A percentile compares a stretch with the other conserved stretches of the same genome.
Evolutionary conservation across 768 basidiomycete species (phyloP).

Genomic region (Lactarius sp.): DNA sequence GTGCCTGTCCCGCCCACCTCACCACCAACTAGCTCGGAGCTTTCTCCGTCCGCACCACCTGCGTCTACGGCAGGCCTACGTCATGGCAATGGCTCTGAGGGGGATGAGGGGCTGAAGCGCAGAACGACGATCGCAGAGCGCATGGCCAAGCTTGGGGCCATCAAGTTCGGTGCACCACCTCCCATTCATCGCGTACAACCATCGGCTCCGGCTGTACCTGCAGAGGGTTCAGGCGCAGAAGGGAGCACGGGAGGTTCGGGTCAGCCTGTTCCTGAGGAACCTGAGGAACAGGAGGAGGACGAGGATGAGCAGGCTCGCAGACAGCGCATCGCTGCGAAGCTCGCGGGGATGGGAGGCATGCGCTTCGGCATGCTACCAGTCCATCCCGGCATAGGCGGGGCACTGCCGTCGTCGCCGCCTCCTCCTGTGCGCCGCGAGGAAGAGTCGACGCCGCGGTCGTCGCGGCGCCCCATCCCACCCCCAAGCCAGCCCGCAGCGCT

Average conservation of each 20-base stretch:
- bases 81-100: slow-evolving; percentile 35
- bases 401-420: slow-evolving; percentile 8
- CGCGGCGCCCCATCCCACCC: slow-evolving; percentile 29
- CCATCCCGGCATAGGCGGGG: slow-evolving; percentile 11
- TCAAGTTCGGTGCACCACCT: slow-evolving; percentile 72
- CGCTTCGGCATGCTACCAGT: slow-evolving; percentile 51
- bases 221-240: slow-evolving; percentile 25
- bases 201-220: slow-evolving; percentile 30
- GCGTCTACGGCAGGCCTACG: neutral
- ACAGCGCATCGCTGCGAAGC: slow-evolving; percentile 48
- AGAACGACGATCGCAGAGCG: slow-evolving; percentile 80
- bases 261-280: slow-evolving; percentile 26
- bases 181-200: slow-evolving; percentile 37
- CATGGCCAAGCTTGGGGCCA: slow-evolving; percentile 91
- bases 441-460: slow-evolving; percentile 31
- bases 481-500: slow-evolving; percentile 34
- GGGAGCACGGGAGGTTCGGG: slow-evolving; percentile 28
- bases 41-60: slow-evolving; percentile 5
- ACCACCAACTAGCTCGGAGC: slow-evolving; percentile 2
- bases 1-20: neutral
- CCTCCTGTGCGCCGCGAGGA: slow-evolving; percentile 7
- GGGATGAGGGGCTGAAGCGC: slow-evolving; percentile 43
- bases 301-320: slow-evolving; percentile 58
- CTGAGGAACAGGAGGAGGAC: slow-evolving; percentile 36
- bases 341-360: slow-evolving; percentile 54